Base-by-base conservation (phyloP, 139 green algal species). In the Chlamydomonas incerta region DNA sequence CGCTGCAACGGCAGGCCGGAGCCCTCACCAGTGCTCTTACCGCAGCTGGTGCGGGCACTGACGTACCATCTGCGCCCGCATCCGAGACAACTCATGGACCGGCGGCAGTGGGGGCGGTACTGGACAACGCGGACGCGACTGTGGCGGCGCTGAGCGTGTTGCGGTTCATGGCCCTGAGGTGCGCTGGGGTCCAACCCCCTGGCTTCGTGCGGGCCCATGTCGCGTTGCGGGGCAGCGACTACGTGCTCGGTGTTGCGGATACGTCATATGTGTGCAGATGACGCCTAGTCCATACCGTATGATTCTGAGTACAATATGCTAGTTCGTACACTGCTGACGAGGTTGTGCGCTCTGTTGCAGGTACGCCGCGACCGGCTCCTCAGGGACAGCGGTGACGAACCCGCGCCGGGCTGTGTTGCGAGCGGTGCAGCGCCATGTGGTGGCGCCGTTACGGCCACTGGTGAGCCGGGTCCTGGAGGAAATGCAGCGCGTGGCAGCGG, bases 91-190 rank as follows among this genome's bases (percentile, higher is more conserved):
- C 17, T 4, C 3, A 28, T 1, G 34, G 21, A 6, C 24, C 24
- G 1, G 65, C 77, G 47, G 65, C 46, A 11, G 20, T 67, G 47
- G 46, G 29, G 31, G 33, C 24, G 55, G 9, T 46, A 21, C 11
- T 65, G 74, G 55, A 85, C n/a, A 41, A 31, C 0, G 79, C 65
- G 1, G 79, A 85, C 23, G 79, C 79, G 20, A 47, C 65, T 4
- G 72, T 50, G n/a, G 65, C 79, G 26, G 79, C 79, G n/a, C 58
- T 85, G 26, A 85, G 79, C 46, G 65, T 85, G 29, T 47, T 85
- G 46, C 79, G 79, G 33, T 85, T 85, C 66, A n/a, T 85, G 47
- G 41, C 46, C 11, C 79, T 85, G 31, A 28, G 66, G n/a, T n/a
- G 31, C 37, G 6, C n/a, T n/a, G n/a, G n/a, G n/a, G n/a, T n/a